Percentiles rank a stretch among this genome's conserved stretches.
Conservation (phyloP, 2,329 filamentous ascomycete genomes). For the Cercospora janseana region DNA sequence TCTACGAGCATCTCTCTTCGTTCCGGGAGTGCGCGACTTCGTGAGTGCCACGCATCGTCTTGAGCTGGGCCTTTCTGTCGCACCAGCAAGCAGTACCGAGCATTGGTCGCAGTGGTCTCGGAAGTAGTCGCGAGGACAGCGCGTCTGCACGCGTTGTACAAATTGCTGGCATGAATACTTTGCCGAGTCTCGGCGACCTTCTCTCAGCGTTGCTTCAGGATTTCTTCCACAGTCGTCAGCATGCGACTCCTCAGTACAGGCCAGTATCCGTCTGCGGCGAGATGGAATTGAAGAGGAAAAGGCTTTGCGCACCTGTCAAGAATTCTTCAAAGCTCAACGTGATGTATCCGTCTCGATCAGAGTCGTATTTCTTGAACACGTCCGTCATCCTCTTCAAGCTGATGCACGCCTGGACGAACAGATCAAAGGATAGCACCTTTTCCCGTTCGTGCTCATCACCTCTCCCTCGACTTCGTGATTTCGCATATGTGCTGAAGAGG, state of each 20-base stretch:
- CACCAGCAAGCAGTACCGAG: not conserved
- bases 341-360: constrained; percentile 87
- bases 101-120: not conserved
- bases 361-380: constrained; percentile 98
- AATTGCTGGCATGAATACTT: no score
- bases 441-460: constrained; percentile 40
- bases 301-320: constrained; percentile 55
- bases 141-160: no score
- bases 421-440: constrained; percentile 65
- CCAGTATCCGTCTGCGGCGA: constrained; percentile 52
- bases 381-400: constrained; percentile 97
- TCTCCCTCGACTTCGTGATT: constrained; percentile 37
- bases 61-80: no score
- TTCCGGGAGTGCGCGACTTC: no score
- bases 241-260: constrained; percentile 43
- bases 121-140: not conserved
- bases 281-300: constrained; percentile 56
- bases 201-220: constrained; percentile 29
- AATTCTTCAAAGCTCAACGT: constrained; percentile 57
- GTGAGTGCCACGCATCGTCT: no score
- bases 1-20: no score
- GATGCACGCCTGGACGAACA: constrained; percentile 97
- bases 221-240: constrained; percentile 28
- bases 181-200: no score
- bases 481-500: constrained; percentile 84